Evolutionary conservation across 345 rosid species (phyloP).

Genomic region (Eucalyptus paniculata): DNA sequence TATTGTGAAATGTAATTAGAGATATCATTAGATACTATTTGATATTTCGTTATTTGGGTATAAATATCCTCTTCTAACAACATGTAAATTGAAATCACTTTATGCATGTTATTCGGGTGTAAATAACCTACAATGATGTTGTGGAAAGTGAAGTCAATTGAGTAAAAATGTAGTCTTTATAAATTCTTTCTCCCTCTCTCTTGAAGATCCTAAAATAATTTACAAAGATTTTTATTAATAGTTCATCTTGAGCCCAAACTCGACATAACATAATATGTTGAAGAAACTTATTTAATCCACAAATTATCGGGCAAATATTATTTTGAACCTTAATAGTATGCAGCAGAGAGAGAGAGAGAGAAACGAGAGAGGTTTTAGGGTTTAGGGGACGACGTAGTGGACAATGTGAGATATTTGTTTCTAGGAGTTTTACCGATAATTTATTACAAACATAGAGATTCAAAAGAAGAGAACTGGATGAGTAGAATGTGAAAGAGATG

Average conservation of each 20-base stretch:
- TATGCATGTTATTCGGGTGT: too few species aligned
- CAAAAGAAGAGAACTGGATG: not conserved
- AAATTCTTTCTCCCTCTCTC: not conserved
- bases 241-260: not conserved
- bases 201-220: too few species aligned
- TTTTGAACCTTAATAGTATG: not conserved
- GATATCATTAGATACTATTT: too few species aligned
- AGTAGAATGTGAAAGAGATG: not conserved
- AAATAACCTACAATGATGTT: fast-evolving
- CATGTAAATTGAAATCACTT: not conserved
- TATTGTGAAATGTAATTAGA: not conserved
- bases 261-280: not conserved
- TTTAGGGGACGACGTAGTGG: too few species aligned
- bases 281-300: not conserved
- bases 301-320: not conserved
- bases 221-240: too few species aligned
- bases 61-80: too few species aligned
- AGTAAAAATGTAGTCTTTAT: too few species aligned
- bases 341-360: not conserved
- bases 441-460: too few species aligned
- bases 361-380: too few species aligned
- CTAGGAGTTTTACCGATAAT: too few species aligned
- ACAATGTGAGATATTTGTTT: fast-evolving
- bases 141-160: not conserved
- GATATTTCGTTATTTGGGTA: not conserved